Conservation (phyloP, 148 eudicot genomes). For the Arctostaphylos glauca region DNA sequence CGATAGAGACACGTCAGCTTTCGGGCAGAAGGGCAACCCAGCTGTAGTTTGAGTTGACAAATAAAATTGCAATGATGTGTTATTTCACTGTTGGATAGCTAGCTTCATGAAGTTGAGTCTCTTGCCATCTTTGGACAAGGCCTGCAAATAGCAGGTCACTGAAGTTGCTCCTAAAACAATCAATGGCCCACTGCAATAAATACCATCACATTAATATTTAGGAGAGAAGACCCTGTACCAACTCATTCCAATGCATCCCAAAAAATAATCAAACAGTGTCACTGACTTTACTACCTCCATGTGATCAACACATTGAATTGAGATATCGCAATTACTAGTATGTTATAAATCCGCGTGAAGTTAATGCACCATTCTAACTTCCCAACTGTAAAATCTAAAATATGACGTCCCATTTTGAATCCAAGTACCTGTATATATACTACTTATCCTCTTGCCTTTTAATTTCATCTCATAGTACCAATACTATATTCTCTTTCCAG, state of each 20-base stretch:
- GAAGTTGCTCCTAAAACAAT: too few species aligned
- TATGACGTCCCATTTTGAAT: neutral
- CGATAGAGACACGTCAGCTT: too few species aligned
- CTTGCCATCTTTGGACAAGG: too few species aligned
- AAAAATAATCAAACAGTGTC: neutral
- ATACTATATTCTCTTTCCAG: neutral
- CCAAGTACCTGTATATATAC: slow-evolving; percentile 8
- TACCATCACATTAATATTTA: too few species aligned
- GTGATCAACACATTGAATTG: neutral
- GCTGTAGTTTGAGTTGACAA: too few species aligned
- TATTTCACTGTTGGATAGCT: too few species aligned
- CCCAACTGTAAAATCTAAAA: slow-evolving; percentile 22
- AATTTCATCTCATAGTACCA: slow-evolving; percentile 21
- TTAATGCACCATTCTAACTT: slow-evolving; percentile 24
- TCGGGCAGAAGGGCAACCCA: too few species aligned
- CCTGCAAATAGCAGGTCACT: too few species aligned
- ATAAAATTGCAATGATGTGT: too few species aligned
- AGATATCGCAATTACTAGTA: neutral
- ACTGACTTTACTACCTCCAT: neutral
- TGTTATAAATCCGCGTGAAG: slow-evolving; percentile 25
- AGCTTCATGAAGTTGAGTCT: too few species aligned
- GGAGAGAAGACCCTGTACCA: neutral
- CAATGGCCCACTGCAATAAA: too few species aligned
- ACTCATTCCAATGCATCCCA: neutral
- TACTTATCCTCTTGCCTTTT: neutral